Base-by-base conservation (phyloP, 1,284 basidiomycete genomes). In the Agroathelia rolfsii region DNA sequence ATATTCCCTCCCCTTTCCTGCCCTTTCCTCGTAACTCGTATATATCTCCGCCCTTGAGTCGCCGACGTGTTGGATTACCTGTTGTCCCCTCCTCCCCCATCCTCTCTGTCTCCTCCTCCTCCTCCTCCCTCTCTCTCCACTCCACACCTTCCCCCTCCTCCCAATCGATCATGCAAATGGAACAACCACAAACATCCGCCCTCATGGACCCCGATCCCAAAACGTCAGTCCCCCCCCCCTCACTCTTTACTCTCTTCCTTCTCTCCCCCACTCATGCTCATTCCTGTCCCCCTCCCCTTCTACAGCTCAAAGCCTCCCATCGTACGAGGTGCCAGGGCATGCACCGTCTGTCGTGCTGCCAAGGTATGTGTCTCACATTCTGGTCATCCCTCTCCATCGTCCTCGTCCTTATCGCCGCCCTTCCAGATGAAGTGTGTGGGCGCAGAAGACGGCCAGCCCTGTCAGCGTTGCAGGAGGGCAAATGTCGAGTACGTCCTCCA, bases 381-480 rank as follows among this genome's bases (percentile, higher is more conserved):
- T 35, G 26, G 32, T 41, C 36, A 33, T 32, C 38, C 40, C 30
- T 33, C 40, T 39, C 39, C 24, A 37, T 40, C 30, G 32, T 41
- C 39, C 47, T 38, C 47, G 38, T 42, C 43, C 37, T 35, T 33
- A 38, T 38, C 35, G 38, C 41, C 37, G 21, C 38, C n/a, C 29
- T 28, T 30, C 32, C 37, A 87, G 84, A 87, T 87, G 83, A 85
- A 86, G 54, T 87, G 83, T 47, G 82, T 87, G 35, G 83, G 81
- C 24, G 77, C 84, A 31, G 83, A 86, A 47, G 82, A 86, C 47
- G 81, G 81, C 36, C 65, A 69, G 43, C 71, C 70, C 43, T 86
- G 82, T 47, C 78, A 85, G 50, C 75, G 82, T 32, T 87, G 83
- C 59, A 78, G 72, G 52, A 77, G 84, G 36, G 72, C 79, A 24